Evolutionary conservation across 129 eudicot genomes (phyloP), one percentile per base, ranked within the genome.

Genomic region (Solidago caesia): DNA sequence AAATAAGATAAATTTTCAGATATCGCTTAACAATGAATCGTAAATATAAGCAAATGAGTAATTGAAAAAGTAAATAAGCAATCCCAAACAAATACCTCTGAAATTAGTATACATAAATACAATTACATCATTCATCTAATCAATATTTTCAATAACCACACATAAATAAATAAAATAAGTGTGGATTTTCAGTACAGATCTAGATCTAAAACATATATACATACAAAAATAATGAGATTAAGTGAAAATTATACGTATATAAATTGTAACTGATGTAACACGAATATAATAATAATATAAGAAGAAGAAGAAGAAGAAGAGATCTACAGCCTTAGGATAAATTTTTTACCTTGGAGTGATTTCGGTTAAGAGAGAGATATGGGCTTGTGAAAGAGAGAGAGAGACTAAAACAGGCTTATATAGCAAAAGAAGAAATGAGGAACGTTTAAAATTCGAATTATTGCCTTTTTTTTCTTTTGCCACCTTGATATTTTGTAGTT

Each of bases 361-460:
- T 62, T 64, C 44, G 16, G 72, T 45, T 1, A 2, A 33, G 39
- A 33, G 39, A 64, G 79, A 75, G 79, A 75, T 74, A 71, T 48
- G 63, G 15, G 53, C 59, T 58, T 27, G 70, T 26, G 58, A 48
- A 16, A 47, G 78, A 46, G 71, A 62, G 39, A 14, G 48, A 61
- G 16, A 60, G 47, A 59, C 15, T 53, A 60, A 43, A 62, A 59
- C 51, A 29, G 79, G 71, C 14, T 62, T 75, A 64, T 75, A 64
- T 75, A 65, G 72, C 52, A 33, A 33, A 33, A 33, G 39, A 33
- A 64, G 79, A 75, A 49, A 75, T 48, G 8, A 49, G 72, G 72
- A 75, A 75, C 29, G 79, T 75, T 75, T 52, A 57, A 74, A 74
- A 52, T 75, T 75, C 65, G 52, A 75, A 75, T 74, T 74, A 33